A percentile compares a stretch with the other conserved stretches of the same genome.
Conservation (phyloP, 352 stramenopile genomes). For the Pythium angustatum region DNA sequence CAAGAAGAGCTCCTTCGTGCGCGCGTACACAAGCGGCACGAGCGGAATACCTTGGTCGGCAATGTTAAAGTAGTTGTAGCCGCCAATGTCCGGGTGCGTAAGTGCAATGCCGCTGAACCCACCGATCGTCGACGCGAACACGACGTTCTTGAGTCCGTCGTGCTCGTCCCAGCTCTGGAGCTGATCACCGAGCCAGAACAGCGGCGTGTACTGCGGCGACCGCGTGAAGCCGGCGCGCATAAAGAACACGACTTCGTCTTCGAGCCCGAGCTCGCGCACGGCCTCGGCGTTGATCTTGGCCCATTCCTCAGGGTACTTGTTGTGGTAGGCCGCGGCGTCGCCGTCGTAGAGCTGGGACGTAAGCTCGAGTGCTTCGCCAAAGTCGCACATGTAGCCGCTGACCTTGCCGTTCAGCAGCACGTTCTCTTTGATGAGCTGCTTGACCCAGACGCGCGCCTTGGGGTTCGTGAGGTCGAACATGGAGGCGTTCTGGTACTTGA, state of each 20-base stretch:
- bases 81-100: constrained; percentile 22
- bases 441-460: constrained; percentile 20
- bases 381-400: constrained; percentile 23
- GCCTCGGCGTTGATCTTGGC: constrained; percentile 20
- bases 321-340: constrained; percentile 15
- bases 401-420: constrained; percentile 14
- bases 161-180: constrained; percentile 22
- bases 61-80: constrained; percentile 22
- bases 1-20: constrained; percentile 19
- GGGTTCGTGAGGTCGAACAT: constrained; percentile 21
- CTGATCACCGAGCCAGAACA: constrained; percentile 21
- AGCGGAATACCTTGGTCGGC: neutral
- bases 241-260: constrained; percentile 20
- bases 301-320: constrained; percentile 22
- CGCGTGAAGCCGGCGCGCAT: constrained; percentile 22
- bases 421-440: constrained; percentile 22
- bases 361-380: constrained; percentile 13
- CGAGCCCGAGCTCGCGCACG: constrained; percentile 15
- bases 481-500: constrained; percentile 20
- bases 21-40: constrained; percentile 7
- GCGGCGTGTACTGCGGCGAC: constrained; percentile 22
- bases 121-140: constrained; percentile 16
- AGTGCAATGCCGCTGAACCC: constrained; percentile 22
- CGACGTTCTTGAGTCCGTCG: constrained; percentile 22
- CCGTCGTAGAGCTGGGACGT: constrained; percentile 3